Conservation (phyloP, 768 basidiomycete species). For the Austroboletus eburneus region DNA sequence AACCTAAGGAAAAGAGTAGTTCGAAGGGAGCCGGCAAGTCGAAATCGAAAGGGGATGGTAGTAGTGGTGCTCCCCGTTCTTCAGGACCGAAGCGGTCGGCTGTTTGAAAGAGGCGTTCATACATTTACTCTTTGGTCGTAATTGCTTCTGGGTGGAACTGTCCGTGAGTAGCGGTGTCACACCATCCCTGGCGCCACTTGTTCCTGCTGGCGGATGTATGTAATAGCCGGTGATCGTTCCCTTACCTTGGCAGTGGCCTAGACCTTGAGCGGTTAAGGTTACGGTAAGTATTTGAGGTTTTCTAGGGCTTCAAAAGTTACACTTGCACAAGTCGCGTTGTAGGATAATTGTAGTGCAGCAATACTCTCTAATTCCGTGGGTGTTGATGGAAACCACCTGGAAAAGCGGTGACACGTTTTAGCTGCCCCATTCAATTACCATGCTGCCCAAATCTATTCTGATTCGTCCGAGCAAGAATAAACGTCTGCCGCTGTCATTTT, state of each 20-base stretch:
- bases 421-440: slow-evolving; percentile 1
- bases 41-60: slow-evolving; percentile 15
- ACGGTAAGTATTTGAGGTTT: too few relatives aligned
- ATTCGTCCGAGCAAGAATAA: background rate
- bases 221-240: too few relatives aligned
- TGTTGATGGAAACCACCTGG: background rate
- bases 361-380: slow-evolving; percentile 2
- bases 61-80: slow-evolving; percentile 12
- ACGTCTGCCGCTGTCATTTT: background rate
- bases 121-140: too few relatives aligned
- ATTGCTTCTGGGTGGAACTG: too few relatives aligned
- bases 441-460: slow-evolving; percentile 1
- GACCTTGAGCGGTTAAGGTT: too few relatives aligned
- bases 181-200: too few relatives aligned
- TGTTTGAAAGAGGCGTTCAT: slow-evolving; percentile 1
- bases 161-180: too few relatives aligned
- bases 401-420: slow-evolving; percentile 6
- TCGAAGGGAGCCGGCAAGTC: slow-evolving; percentile 16
- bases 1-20: slow-evolving; percentile 46
- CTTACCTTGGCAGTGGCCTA: too few relatives aligned
- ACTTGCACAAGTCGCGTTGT: too few relatives aligned
- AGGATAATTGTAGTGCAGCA: too few relatives aligned
- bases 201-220: too few relatives aligned
- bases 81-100: slow-evolving; percentile 19
- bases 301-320: too few relatives aligned